Conservation (phyloP, 257 asterid species). For the Jasminum sambac region DNA sequence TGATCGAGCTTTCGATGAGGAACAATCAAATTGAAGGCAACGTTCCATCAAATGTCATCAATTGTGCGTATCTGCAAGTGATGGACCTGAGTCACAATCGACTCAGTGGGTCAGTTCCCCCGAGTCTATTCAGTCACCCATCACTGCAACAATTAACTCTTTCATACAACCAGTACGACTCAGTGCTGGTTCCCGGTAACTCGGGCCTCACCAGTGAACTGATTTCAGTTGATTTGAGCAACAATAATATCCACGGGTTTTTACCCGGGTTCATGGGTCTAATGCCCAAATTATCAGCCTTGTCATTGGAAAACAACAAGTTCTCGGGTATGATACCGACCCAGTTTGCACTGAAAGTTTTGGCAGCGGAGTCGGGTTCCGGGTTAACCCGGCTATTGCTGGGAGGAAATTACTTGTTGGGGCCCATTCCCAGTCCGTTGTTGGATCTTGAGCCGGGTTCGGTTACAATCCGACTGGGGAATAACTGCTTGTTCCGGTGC, state of each 20-base stretch:
- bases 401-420: constrained; percentile 77
- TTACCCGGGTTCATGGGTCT: constrained; percentile 77
- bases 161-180: constrained; percentile 55
- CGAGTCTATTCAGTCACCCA: constrained; percentile 70
- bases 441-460: constrained; percentile 71
- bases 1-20: constrained; percentile 50
- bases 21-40: constrained; percentile 56
- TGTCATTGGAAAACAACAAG: constrained; percentile 62
- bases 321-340: constrained; percentile 66
- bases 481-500: constrained; percentile 83
- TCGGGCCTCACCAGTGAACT: constrained; percentile 52
- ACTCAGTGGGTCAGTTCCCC: constrained; percentile 63
- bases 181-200: constrained; percentile 45
- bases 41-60: constrained; percentile 39
- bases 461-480: constrained; percentile 62
- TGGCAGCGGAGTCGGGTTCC: constrained; percentile 46
- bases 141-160: constrained; percentile 66
- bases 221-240: constrained; percentile 66
- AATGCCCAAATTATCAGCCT: constrained; percentile 67
- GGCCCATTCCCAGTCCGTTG: constrained; percentile 77
- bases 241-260: constrained; percentile 61
- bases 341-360: constrained; percentile 47
- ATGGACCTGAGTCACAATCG: constrained; percentile 75
- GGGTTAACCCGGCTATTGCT: constrained; percentile 60
- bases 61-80: constrained; percentile 46